Evolutionary conservation across 495 filamentous ascomycete genomes (phyloP).

Genomic region (Chaetomidium leptoderma): DNA sequence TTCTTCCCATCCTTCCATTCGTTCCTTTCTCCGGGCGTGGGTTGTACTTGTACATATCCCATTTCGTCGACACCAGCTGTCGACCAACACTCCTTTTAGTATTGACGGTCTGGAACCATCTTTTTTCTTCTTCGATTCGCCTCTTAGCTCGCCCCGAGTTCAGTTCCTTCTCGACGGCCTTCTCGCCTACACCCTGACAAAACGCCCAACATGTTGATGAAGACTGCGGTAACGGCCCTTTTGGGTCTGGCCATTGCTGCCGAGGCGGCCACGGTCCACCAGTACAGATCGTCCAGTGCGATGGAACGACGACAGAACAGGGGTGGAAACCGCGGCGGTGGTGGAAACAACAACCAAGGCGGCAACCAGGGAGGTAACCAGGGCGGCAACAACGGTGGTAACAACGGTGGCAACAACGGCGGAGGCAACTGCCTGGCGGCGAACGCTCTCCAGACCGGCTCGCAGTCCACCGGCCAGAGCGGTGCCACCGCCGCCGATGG

Average conservation of each 20-base stretch:
- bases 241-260: slow-evolving; percentile 39
- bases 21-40: slow-evolving; percentile 44
- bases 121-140: slow-evolving; percentile 22
- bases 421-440: slow-evolving; percentile 38
- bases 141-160: slow-evolving; percentile 19
- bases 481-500: slow-evolving; percentile 36
- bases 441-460: slow-evolving; percentile 49
- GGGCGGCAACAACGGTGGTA: slow-evolving; percentile 8
- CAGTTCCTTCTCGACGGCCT: slow-evolving; percentile 17
- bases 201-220: slow-evolving; percentile 44
- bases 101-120: slow-evolving; percentile 49
- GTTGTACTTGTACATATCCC: slow-evolving; percentile 32
- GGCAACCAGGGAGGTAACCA: slow-evolving; percentile 16
- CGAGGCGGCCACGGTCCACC: slow-evolving; percentile 39
- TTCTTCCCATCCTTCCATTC: slow-evolving; percentile 40
- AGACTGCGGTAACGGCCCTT: slow-evolving; percentile 42
- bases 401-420: slow-evolving; percentile 18
- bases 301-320: slow-evolving; percentile 22
- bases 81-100: slow-evolving; percentile 40
- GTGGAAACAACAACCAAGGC: slow-evolving; percentile 17
- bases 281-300: slow-evolving; percentile 26
- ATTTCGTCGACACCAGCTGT: slow-evolving; percentile 37
- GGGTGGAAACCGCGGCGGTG: slow-evolving; percentile 4
- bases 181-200: slow-evolving; percentile 6
- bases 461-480: slow-evolving; percentile 36